Conservation (phyloP, 768 basidiomycete species). For the Macrolepiota albuminosa region DNA sequence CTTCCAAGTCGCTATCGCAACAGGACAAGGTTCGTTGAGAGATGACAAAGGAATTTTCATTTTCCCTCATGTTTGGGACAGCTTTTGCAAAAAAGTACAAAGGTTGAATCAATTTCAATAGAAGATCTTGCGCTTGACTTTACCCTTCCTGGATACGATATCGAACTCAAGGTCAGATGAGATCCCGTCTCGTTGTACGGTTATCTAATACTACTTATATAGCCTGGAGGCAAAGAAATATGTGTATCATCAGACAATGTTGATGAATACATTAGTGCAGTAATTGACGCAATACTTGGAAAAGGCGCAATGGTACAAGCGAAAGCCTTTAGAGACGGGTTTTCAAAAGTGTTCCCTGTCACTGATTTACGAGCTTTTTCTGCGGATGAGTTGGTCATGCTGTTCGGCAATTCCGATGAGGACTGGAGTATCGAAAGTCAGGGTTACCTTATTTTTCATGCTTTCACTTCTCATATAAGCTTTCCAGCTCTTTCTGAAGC, state of each 20-base stretch:
- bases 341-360: conserved; percentile 95
- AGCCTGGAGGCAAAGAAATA: conserved; percentile 79
- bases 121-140: conserved; percentile 94
- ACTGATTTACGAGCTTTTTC: conserved; percentile 89
- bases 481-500: conserved; percentile 76
- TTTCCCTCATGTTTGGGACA: conserved; percentile 18
- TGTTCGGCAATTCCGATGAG: conserved; percentile 96
- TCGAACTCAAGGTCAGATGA: conserved; percentile 76
- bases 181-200: background rate
- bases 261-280: conserved; percentile 82
- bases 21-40: conserved; percentile 49
- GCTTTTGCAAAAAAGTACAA: conserved; percentile 51
- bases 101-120: conserved; percentile 60
- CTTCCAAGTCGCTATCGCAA: conserved; percentile 32
- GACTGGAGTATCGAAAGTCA: conserved; percentile 93
- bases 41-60: background rate
- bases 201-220: background rate
- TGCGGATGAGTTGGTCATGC: conserved; percentile 89
- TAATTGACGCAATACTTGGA: conserved; percentile 85
- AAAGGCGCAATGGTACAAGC: conserved; percentile 75
- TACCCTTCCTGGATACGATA: conserved; percentile 92
- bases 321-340: conserved; percentile 90
- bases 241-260: conserved; percentile 85
- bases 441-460: conserved; percentile 20
- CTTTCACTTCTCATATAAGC: conserved; percentile 9